These are phyloP conservation scores for Pythium scleroteichum DNA, from an alignment of 352 stramenopile genomes.

Conservation along the genomic window DNA sequence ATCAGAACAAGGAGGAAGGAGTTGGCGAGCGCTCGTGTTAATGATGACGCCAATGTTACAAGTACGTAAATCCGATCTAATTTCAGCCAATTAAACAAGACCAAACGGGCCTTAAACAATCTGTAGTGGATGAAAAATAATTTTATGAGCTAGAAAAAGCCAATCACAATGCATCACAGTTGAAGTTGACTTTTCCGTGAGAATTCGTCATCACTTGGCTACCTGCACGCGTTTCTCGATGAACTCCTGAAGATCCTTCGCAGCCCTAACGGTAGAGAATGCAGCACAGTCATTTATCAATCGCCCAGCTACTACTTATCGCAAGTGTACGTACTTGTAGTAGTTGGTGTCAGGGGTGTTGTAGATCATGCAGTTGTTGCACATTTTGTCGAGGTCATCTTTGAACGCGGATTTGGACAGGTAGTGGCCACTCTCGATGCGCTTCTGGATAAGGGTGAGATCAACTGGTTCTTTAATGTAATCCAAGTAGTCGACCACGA, in stretches of 20 bases:
- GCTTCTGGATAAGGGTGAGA: slow-evolving; percentile 79
- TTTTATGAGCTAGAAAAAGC: not conserved
- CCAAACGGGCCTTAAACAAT: not conserved
- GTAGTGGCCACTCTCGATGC: slow-evolving; percentile 88
- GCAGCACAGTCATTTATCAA: not conserved
- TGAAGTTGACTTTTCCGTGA: not conserved
- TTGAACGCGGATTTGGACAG: slow-evolving; percentile 91
- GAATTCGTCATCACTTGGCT: slow-evolving; percentile 18
- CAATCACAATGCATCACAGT: slow-evolving; percentile 20
- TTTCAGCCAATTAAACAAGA: slow-evolving; percentile 6
- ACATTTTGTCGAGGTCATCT: slow-evolving; percentile 96
- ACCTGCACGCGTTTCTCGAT: slow-evolving; percentile 69
- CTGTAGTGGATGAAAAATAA: slow-evolving; percentile 7
- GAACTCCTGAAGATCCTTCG: slow-evolving; percentile 77
- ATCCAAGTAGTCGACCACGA: slow-evolving; percentile 97
- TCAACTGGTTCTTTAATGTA: slow-evolving; percentile 96
- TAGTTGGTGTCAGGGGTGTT: slow-evolving; percentile 96
- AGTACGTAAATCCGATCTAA: not conserved
- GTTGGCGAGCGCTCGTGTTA: slow-evolving; percentile 1
- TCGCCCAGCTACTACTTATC: not conserved
- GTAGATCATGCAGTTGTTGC: slow-evolving; percentile 97
- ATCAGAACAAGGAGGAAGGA: slow-evolving; percentile 23
- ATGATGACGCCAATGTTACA: slow-evolving; percentile 10
- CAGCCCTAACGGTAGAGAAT: slow-evolving; percentile 39
- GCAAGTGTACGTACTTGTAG: slow-evolving; percentile 85